phyloP scores from a whole-genome alignment of 169 alveolate genomes.

The Plasmodium malariae region DNA sequence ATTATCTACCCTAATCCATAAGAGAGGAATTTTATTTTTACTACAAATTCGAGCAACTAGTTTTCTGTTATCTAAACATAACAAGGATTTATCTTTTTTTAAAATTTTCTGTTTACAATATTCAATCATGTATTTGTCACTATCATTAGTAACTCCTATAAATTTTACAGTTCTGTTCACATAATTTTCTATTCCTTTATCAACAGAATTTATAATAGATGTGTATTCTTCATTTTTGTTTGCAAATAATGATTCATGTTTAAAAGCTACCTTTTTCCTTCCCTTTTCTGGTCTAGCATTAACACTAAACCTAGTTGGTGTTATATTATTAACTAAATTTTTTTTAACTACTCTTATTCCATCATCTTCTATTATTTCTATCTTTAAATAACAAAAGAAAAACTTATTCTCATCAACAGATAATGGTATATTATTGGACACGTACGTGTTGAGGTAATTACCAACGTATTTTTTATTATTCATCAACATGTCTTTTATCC shows the following conservation, averaged over 20 bases:
- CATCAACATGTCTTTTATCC: constrained; percentile 4
- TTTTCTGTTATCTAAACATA: constrained; percentile 87
- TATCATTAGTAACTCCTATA: constrained; percentile 77
- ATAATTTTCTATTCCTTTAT: constrained; percentile 14
- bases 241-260: constrained; percentile 47
- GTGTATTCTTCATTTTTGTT: constrained; percentile 27
- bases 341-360: constrained; percentile 82
- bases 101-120: constrained; percentile 78
- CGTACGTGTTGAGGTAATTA: constrained; percentile 54
- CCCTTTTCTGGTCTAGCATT: constrained; percentile 89
- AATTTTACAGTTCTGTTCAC: constrained; percentile 73
- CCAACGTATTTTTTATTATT: constrained; percentile 43
- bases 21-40: constrained; percentile 86
- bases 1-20: constrained; percentile 90
- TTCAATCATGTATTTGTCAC: constrained; percentile 81
- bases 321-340: constrained; percentile 73
- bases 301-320: constrained; percentile 82
- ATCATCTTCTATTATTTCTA: constrained; percentile 80
- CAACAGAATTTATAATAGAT: constrained; percentile 1
- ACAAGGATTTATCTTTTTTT: constrained; percentile 75
- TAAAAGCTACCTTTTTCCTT: constrained; percentile 80
- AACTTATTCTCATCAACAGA: constrained; percentile 75
- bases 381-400: constrained; percentile 41
- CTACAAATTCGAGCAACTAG: constrained; percentile 90
- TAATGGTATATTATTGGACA: constrained; percentile 51